phyloP scores from a whole-genome alignment of 148 eudicot genomes.

The Rhododendron mucronatum region DNA sequence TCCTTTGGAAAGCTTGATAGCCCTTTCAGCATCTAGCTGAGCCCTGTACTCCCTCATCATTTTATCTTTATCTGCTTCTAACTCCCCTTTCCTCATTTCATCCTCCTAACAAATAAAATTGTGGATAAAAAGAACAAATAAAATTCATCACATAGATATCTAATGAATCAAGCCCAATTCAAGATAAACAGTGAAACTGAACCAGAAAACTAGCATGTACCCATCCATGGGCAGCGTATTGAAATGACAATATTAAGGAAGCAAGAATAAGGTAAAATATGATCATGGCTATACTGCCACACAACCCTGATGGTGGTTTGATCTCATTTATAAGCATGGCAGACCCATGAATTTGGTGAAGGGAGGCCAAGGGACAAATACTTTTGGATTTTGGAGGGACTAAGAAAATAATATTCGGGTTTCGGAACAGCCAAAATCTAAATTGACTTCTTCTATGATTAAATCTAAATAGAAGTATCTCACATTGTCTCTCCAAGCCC shows the following conservation, averaged over 20 bases:
- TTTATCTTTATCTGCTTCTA: constrained; percentile 97
- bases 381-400: neutral
- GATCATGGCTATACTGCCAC: neutral
- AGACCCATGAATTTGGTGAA: neutral
- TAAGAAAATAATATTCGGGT: neutral
- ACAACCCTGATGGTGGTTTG: neutral
- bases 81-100: constrained; percentile 79
- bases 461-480: neutral
- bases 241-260: neutral
- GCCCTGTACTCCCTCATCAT: constrained; percentile 97
- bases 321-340: neutral
- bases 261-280: neutral
- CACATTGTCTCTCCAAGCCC: neutral
- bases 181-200: neutral
- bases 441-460: neutral
- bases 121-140: neutral
- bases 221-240: neutral
- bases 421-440: neutral
- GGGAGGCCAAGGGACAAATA: neutral
- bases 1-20: constrained; percentile 82
- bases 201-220: neutral
- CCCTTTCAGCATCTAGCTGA: constrained; percentile 96
- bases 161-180: neutral
- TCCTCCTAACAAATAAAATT: constrained; percentile 56
- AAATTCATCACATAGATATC: neutral